phyloP scores from a whole-genome alignment of 2,329 filamentous ascomycete species.

The Monosporascus sp. region DNA sequence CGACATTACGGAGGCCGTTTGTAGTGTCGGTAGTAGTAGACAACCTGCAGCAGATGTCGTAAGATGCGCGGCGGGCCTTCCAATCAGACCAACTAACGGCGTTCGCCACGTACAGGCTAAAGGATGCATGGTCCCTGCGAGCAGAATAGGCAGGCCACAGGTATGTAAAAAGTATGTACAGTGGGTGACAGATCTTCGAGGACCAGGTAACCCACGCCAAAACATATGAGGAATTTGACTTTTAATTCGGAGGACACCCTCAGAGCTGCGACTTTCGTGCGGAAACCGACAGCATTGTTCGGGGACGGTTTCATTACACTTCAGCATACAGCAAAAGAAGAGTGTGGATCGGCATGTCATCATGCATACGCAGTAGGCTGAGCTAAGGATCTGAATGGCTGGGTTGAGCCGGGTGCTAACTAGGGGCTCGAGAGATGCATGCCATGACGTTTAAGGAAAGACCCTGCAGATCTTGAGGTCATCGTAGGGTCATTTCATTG shows the following conservation, averaged over 20 bases:
- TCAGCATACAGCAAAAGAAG: no score
- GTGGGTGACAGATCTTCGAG: no score
- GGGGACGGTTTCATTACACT: no score
- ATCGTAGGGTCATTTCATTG: constrained; percentile 27
- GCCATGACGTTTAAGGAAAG: constrained; percentile 16
- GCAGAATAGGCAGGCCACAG: no score
- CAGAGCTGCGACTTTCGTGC: no score
- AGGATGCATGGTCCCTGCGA: constrained; percentile 8
- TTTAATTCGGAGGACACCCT: no score
- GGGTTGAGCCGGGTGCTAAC: background rate
- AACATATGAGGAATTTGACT: no score
- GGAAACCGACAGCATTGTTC: no score
- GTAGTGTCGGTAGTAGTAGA: constrained; percentile 15
- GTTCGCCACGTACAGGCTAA: constrained; percentile 25
- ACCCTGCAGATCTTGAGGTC: constrained; percentile 31
- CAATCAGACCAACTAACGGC: constrained; percentile 19
- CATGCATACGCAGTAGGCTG: constrained; percentile 12
- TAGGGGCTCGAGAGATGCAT: background rate
- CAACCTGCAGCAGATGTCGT: constrained; percentile 21
- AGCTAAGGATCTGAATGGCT: constrained; percentile 6
- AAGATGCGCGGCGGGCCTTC: constrained; percentile 14
- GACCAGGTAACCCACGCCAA: no score
- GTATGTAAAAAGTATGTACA: no score
- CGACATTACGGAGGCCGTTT: constrained; percentile 21
- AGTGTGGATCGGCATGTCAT: constrained; percentile 17